Conservation (phyloP, 805 yeast genomes). For the Nakazawaea anatomiae region DNA sequence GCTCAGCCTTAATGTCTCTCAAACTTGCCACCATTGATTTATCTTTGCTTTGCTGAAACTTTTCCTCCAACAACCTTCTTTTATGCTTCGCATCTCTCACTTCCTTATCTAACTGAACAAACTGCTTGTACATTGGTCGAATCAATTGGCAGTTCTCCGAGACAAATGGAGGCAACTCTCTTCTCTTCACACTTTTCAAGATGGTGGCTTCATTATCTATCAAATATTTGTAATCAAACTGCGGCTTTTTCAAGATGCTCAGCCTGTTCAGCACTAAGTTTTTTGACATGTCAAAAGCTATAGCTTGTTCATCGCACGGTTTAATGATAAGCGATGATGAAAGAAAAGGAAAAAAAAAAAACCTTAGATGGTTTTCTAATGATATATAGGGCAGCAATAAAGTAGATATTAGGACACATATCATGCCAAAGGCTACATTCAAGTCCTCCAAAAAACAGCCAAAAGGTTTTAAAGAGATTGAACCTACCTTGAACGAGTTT, state of each 20-base stretch:
- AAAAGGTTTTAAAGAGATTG: slow-evolving; percentile 63
- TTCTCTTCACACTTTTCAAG: slow-evolving; percentile 23
- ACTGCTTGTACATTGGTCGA: slow-evolving; percentile 14
- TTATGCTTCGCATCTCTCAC: slow-evolving; percentile 17
- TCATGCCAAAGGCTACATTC: slow-evolving; percentile 44
- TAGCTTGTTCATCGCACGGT: too few relatives aligned
- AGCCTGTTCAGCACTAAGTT: background rate
- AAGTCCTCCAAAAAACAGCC: slow-evolving; percentile 55
- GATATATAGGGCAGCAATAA: background rate
- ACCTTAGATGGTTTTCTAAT: too few relatives aligned
- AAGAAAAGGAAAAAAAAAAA: background rate
- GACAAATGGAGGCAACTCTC: slow-evolving; percentile 20
- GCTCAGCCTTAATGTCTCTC: slow-evolving; percentile 19
- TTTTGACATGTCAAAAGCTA: background rate
- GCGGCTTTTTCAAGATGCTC: slow-evolving; percentile 23
- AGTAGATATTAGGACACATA: background rate
- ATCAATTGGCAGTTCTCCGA: slow-evolving; percentile 13
- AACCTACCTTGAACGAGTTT: slow-evolving; percentile 59
- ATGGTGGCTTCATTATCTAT: slow-evolving; percentile 21
- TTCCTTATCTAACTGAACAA: slow-evolving; percentile 9
- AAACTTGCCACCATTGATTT: slow-evolving; percentile 17
- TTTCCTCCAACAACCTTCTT: slow-evolving; percentile 16
- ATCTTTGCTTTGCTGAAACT: slow-evolving; percentile 15
- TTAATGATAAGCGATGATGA: background rate
- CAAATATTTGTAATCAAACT: slow-evolving; percentile 28